Base-by-base conservation (phyloP, 768 basidiomycete genomes). In the Amanita inopinata region DNA sequence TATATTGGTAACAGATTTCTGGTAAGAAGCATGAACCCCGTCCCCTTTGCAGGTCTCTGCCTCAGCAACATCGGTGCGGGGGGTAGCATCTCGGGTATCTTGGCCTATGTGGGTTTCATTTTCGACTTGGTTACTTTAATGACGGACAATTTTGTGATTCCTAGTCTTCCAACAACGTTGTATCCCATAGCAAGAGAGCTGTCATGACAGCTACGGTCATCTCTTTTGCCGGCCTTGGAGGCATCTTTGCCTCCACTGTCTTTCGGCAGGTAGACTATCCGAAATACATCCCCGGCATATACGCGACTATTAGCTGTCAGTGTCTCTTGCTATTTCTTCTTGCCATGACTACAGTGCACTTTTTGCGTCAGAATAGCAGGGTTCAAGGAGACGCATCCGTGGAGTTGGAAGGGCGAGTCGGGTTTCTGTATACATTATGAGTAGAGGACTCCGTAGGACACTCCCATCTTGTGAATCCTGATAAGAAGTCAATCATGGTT, bases 111-210 rank as follows among this genome's bases (percentile, higher is more conserved):
- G 49, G 47, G 71, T 57, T 34, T 41, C 22, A 40, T 11, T 7
- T 17, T 27, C 10, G 7, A 6, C 12, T 27, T 42, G 27, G 5
- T 28, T 28, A 28, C n/a, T 7, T 10, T 33, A 22, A 2, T 9
- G 14, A 15, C 4, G 6, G 45, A 35, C 36, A 32, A 36, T 45
- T 33, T 17, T 28, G 38, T 32, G 34, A 28, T 34, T 19, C 27
- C 5, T 46, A 75, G 71, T 63, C 69, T 3, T 62, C 71, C 17
- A 74, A 74, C 51, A 75, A 74, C 50, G 56, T 70, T 18, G 55
- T 68, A 45, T 67, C 71, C 3, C 70, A 75, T 45, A 64, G 67
- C 17, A 75, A 73, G 51, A 60, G 67, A 22, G 67, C 70, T 4
- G 64, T 71, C 23, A 65, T 69, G 8, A 69, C 66, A n/a, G 67